Conservation (phyloP, 106 monocot genomes). For the Acorus gramineus region DNA sequence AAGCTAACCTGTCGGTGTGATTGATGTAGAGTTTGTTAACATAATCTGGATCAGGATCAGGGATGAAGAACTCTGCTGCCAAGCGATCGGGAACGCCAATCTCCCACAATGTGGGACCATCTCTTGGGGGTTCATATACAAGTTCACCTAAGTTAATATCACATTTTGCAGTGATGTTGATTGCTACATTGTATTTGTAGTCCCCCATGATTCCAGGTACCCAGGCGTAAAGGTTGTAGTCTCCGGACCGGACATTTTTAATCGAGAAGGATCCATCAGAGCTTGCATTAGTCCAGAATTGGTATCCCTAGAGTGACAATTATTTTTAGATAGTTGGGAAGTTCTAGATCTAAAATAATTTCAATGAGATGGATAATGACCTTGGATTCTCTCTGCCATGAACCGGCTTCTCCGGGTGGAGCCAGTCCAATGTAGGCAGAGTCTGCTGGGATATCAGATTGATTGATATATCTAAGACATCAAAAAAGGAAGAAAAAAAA, state of each 20-base stretch:
- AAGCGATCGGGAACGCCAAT: constrained; percentile 65
- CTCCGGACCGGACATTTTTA: constrained; percentile 36
- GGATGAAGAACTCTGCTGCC: constrained; percentile 67
- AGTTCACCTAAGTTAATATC: constrained; percentile 34
- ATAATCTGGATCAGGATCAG: constrained; percentile 51
- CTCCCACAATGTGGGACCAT: constrained; percentile 78
- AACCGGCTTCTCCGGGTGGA: constrained; percentile 9
- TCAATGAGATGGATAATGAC: background rate
- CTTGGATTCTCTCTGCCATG: constrained; percentile 16
- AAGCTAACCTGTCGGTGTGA: constrained; percentile 21
- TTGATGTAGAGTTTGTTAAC: constrained; percentile 49
- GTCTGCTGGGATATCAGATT: constrained; percentile 1
- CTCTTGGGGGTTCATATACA: constrained; percentile 56
- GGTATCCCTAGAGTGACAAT: constrained; percentile 48
- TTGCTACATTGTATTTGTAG: constrained; percentile 33
- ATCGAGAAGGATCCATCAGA: constrained; percentile 42
- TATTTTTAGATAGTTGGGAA: too few relatives aligned
- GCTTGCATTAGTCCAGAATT: constrained; percentile 70
- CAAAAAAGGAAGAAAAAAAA: too few relatives aligned
- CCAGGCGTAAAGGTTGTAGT: constrained; percentile 78
- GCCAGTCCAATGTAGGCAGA: constrained; percentile 10
- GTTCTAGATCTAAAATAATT: too few relatives aligned
- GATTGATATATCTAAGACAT: constrained; percentile 2
- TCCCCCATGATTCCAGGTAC: constrained; percentile 77
- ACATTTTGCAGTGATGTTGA: constrained; percentile 37